Base-by-base conservation (phyloP, 1,284 basidiomycete genomes). In the Earliella scabrosa region DNA sequence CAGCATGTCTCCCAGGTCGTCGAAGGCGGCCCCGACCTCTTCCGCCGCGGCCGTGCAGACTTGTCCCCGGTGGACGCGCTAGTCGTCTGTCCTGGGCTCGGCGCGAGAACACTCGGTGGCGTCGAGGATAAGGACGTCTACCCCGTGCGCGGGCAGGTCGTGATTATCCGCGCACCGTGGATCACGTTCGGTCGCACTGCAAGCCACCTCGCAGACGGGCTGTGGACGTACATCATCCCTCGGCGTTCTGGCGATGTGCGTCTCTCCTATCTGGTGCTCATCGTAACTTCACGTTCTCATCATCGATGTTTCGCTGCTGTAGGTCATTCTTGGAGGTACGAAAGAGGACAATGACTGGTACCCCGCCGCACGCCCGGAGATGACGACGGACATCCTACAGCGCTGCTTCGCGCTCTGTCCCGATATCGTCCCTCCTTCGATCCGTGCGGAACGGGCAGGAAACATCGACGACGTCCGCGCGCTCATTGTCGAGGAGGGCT, bases 161-260 rank as follows among this genome's bases (percentile, higher is more conserved):
- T 81, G 13, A 61, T 81, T 10, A 61, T 85, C 7, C 66, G 72
- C 11, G 82, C 82, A 7, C 80, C 81, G 1, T 81, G 80, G 80
- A 67, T 93, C 45, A 78, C 73, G 43, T 81, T 81, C 57, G 90
- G 88, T 16, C 75, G 79, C 56, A 85, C 86, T 1, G 68, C 83
- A 16, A 79, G 78, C 49, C 75, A 72, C 24, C 64, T 68, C 4
- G 76, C 69, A 5, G 74, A 78, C 16, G 83, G 82, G 7, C 71
- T 75, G 0, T 82, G 81, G 73, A 83, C 83, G 35, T 93, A 92
- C 71, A 77, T 88, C 56, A 89, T 93, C 63, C 90, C 90, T 21
- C 76, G 86, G 60, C 73, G 79, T 38, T 82, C 79, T 58, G 87
- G 89, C 26, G 80, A 89, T 60, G 90, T 89, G 51, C 46, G 82